Evolutionary conservation across 2,329 filamentous ascomycete genomes (phyloP), one percentile per base, ranked within the genome.

Genomic region (Trichoderma guizhouense): DNA sequence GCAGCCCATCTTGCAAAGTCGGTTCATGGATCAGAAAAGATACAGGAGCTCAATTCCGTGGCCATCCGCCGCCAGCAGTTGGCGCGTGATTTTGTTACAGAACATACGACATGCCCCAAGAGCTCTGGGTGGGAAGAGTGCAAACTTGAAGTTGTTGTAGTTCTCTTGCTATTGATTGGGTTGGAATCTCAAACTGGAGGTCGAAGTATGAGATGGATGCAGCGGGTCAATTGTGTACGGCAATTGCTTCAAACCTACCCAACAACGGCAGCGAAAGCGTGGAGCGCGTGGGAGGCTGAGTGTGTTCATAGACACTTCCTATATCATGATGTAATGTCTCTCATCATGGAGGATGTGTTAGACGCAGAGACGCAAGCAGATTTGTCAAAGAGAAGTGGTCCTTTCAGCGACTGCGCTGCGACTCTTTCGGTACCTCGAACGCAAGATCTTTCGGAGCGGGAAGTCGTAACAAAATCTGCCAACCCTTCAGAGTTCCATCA

Each of bases 151-250:
- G 43, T 53, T 53, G n/a, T 53, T 34, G 62, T 65, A 5, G 51
- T 57, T 3, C 64, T 67, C 30, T 30, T 67, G 47, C 51, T 67
- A 3, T 21, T 57, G 30, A 67, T 67, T 39, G 64, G 64, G 9
- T 11, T 67, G 11, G 51, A 57, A 34, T 26, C 47, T 4, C 51
- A 67, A 21, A 28, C 30, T 7, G 64, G 47, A 30, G 64, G 32
- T 24, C 47, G 32, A 18, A 57, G 64, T 28, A n/a, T 67, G 15
- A 39, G 64, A 43, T 67, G 64, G 64, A 67, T 67, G 51, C 64
- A 67, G n/a, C 47, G 51, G 3, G 64, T 67, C 3, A 67, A 67
- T 21, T 58, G 51, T 1, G 64, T 67, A 28, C 64, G 64, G 21
- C 47, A 67, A 43, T 57, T 67, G 11, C 51, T 67, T 28, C 32